These are phyloP conservation scores for Talaromyces sp. DNA, from an alignment of 2,329 filamentous ascomycete species.

Conservation along the genomic window DNA sequence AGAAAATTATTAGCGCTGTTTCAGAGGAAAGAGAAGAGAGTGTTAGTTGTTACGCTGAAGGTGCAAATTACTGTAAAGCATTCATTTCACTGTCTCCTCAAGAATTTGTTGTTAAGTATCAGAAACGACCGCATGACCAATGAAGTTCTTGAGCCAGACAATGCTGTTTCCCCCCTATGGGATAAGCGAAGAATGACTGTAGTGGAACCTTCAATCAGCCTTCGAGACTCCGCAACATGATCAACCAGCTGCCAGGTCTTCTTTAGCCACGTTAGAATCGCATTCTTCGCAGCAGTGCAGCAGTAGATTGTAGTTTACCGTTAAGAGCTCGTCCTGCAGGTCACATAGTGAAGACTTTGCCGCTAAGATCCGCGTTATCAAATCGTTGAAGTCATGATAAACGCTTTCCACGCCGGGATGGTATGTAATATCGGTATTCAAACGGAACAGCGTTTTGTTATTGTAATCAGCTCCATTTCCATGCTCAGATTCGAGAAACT, in stretches of 20 bases:
- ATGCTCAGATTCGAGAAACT: not conserved
- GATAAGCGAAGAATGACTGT: not conserved
- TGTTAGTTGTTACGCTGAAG: too few species aligned
- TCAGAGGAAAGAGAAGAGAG: too few species aligned
- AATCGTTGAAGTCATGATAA: not conserved
- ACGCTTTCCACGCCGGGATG: not conserved
- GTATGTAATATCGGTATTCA: not conserved
- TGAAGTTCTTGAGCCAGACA: too few species aligned
- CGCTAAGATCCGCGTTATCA: not conserved
- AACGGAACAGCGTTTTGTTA: not conserved
- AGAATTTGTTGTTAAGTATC: too few species aligned
- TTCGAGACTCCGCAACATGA: not conserved
- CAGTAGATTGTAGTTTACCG: not conserved
- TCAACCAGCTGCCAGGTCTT: not conserved
- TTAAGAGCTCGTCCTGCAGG: not conserved
- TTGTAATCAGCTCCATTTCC: not conserved
- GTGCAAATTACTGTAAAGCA: too few species aligned
- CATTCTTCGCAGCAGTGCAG: not conserved
- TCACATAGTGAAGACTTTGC: not conserved
- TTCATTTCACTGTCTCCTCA: too few species aligned
- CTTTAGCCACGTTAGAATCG: not conserved
- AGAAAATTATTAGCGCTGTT: too few species aligned
- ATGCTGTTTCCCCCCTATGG: not conserved
- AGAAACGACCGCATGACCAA: too few species aligned
- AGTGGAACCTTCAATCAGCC: not conserved